A percentile compares a stretch with the other conserved stretches of the same genome.
phyloP scores from a whole-genome alignment of 768 basidiomycete species.

The Amanita jacksonii region DNA sequence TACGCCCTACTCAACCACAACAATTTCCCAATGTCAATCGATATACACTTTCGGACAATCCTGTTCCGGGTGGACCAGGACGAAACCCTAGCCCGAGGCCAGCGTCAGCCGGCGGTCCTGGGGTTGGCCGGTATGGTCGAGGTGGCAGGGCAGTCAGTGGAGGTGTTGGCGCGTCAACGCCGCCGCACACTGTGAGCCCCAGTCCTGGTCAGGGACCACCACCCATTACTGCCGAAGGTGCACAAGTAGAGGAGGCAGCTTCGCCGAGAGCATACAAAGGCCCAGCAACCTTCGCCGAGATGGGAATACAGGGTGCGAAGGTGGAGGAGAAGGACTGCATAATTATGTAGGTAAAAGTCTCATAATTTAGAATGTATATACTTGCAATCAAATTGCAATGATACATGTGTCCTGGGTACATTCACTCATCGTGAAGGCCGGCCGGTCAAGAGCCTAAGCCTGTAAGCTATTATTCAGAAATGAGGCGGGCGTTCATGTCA shows the following conservation, averaged over 20 bases:
- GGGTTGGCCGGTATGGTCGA: constrained; percentile 8
- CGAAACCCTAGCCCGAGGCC: constrained; percentile 12
- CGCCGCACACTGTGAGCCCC: background rate
- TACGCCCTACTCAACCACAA: constrained; percentile 6
- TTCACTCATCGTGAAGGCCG: too few species aligned
- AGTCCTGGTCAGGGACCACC: background rate
- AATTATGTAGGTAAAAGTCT: constrained; percentile 70
- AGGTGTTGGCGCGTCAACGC: constrained; percentile 10
- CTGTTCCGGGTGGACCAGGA: constrained; percentile 10
- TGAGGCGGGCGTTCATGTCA: too few species aligned
- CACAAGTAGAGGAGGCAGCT: background rate
- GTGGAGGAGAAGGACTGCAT: constrained; percentile 78
- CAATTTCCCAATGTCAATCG: constrained; percentile 31
- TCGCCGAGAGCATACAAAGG: constrained; percentile 19
- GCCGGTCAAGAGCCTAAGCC: too few species aligned
- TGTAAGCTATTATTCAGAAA: too few species aligned
- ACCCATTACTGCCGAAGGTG: background rate
- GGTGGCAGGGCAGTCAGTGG: constrained; percentile 12
- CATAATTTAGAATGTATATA: too few species aligned
- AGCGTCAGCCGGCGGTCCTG: constrained; percentile 1
- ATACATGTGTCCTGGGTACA: too few species aligned
- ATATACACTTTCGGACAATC: constrained; percentile 39
- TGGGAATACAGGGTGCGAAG: constrained; percentile 79
- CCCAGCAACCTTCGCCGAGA: constrained; percentile 83
- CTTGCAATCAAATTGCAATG: too few species aligned